Conservation (phyloP, 495 filamentous ascomycete species). For the Copromyces sp. region DNA sequence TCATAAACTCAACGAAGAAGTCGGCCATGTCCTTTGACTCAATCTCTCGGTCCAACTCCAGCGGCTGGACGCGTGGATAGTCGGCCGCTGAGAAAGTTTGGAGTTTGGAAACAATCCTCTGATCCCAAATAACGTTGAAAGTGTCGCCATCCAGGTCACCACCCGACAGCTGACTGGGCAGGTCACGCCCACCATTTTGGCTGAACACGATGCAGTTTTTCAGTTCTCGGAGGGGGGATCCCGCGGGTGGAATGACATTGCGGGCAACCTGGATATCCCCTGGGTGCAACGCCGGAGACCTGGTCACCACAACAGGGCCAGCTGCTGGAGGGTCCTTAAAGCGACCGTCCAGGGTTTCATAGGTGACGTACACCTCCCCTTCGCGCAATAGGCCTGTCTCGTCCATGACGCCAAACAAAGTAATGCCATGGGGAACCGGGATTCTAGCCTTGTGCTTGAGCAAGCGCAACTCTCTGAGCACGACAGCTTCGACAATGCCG, state of each 20-base stretch:
- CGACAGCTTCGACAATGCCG: conserved; percentile 50
- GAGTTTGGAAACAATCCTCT: conserved; percentile 26
- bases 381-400: conserved; percentile 52
- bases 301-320: conserved; percentile 44
- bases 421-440: conserved; percentile 53
- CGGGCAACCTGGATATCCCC: conserved; percentile 64
- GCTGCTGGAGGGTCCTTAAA: conserved; percentile 11
- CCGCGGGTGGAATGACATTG: conserved; percentile 38
- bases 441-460: conserved; percentile 72
- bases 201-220: conserved; percentile 73
- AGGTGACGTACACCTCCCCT: conserved; percentile 58
- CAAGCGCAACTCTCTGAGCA: conserved; percentile 54
- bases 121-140: conserved; percentile 66
- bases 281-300: conserved; percentile 67
- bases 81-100: conserved; percentile 46
- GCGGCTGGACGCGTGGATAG: conserved; percentile 47
- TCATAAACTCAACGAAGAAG: conserved; percentile 76
- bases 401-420: conserved; percentile 73
- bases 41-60: conserved; percentile 48
- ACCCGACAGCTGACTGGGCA: conserved; percentile 66
- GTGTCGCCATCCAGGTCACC: conserved; percentile 78
- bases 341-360: conserved; percentile 22
- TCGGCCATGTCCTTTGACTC: conserved; percentile 52
- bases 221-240: conserved; percentile 49
- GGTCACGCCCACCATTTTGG: conserved; percentile 54